A percentile compares a stretch with the other conserved stretches of the same genome.
These are phyloP conservation scores for Nitzschia inconspicua DNA, from an alignment of 108 stramenopile species.

Conservation along the genomic window DNA sequence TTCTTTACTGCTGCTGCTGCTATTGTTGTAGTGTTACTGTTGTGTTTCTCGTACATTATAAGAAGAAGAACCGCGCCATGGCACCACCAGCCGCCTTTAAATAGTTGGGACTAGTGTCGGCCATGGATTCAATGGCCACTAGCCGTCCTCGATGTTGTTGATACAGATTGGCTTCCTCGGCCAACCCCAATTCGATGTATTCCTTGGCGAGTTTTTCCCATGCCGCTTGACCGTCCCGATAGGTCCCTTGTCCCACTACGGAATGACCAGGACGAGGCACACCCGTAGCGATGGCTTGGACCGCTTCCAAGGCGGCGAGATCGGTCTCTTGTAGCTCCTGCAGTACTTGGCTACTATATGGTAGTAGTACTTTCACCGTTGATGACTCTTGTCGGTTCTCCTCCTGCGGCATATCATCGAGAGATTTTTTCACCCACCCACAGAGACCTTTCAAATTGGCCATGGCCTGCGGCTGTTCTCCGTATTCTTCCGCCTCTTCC, in stretches of 20 bases:
- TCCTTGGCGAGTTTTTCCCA: conserved; percentile 68
- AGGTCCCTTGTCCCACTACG: conserved; percentile 64
- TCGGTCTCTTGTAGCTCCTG: conserved; percentile 14
- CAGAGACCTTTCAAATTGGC: conserved; percentile 64
- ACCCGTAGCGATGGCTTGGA: conserved; percentile 69
- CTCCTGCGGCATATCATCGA: conserved; percentile 20
- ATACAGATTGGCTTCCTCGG: conserved; percentile 63
- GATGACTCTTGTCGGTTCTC: no score
- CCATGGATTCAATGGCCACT: conserved; percentile 69
- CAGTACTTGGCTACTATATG: conserved; percentile 18
- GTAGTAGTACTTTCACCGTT: background rate
- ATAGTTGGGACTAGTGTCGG: conserved; percentile 56
- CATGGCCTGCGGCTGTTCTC: conserved; percentile 77
- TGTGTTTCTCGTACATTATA: no score
- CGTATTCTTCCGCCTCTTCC: conserved; percentile 59
- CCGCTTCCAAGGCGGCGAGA: conserved; percentile 43
- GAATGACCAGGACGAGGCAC: conserved; percentile 65
- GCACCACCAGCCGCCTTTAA: conserved; percentile 73
- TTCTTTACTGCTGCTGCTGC: no score
- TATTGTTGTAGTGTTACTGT: no score
- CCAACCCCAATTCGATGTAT: conserved; percentile 26
- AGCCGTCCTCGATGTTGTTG: conserved; percentile 46
- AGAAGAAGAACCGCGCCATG: conserved; percentile 81
- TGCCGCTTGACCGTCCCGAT: conserved; percentile 50
- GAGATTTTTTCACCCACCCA: conserved; percentile 49